These are phyloP conservation scores for Fusarium buxicola DNA, from an alignment of 2,329 filamentous ascomycete species.

Conservation along the genomic window DNA sequence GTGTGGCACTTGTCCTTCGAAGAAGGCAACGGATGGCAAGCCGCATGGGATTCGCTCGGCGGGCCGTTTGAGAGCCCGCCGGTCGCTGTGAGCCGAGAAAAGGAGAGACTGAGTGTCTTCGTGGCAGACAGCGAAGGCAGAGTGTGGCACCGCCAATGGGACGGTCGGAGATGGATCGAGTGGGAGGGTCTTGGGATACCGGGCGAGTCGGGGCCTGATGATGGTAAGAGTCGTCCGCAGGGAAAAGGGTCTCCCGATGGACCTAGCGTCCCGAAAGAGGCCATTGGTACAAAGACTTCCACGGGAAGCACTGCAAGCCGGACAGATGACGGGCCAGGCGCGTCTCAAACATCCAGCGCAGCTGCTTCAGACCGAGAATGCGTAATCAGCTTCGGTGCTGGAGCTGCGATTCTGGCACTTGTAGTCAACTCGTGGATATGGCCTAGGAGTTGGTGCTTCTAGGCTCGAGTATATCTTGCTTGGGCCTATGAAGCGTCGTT, in stretches of 20 bases:
- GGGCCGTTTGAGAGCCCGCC: constrained; percentile 1
- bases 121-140: background rate
- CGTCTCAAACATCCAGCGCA: background rate
- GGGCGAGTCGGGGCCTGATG: background rate
- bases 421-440: background rate
- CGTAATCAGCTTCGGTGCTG: background rate
- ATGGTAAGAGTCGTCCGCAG: background rate
- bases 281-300: background rate
- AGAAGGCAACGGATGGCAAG: constrained; percentile 42
- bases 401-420: background rate
- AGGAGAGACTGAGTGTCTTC: background rate
- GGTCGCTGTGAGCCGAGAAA: background rate
- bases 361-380: background rate
- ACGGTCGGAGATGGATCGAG: background rate
- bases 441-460: background rate
- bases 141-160: constrained; percentile 2
- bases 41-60: background rate
- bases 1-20: constrained; percentile 42
- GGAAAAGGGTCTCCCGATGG: background rate
- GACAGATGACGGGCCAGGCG: background rate
- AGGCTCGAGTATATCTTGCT: no score
- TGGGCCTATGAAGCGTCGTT: no score
- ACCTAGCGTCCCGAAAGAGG: background rate
- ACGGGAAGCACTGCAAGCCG: background rate
- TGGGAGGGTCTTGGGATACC: constrained; percentile 1